Percentiles rank a stretch among this genome's conserved stretches.
phyloP scores from a whole-genome alignment of 2,329 filamentous ascomycete genomes.

The Hymenotorrendiella dingleyae region DNA sequence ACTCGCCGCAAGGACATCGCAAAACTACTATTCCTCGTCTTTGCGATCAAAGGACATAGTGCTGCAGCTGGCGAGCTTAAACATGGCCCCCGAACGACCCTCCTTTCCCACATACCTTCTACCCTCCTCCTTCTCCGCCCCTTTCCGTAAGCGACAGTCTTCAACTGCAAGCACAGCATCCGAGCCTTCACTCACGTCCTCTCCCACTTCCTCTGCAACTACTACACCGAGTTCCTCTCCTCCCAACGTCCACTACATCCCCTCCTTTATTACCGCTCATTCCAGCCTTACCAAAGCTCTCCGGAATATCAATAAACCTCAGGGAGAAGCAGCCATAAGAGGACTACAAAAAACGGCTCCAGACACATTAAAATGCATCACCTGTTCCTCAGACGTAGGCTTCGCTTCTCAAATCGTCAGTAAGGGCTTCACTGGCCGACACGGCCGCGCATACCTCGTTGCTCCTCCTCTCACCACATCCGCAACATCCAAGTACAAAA shows the following conservation, averaged over 20 bases:
- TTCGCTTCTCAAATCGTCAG: slow-evolving; percentile 56
- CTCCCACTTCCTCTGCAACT: slow-evolving; percentile 30
- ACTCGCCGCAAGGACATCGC: too few relatives aligned
- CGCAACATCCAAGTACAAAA: slow-evolving; percentile 11
- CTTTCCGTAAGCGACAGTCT: slow-evolving; percentile 35
- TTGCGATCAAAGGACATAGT: too few relatives aligned
- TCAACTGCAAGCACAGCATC: slow-evolving; percentile 28
- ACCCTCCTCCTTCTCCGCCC: slow-evolving; percentile 41
- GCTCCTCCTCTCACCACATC: slow-evolving; percentile 31
- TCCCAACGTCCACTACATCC: slow-evolving; percentile 11
- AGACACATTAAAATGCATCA: slow-evolving; percentile 52
- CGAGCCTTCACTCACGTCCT: slow-evolving; percentile 27
- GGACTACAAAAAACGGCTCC: slow-evolving; percentile 35
- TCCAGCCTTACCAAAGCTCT: slow-evolving; percentile 23
- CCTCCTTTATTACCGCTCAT: slow-evolving; percentile 9
- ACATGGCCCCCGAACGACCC: slow-evolving; percentile 21
- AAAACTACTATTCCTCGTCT: too few relatives aligned
- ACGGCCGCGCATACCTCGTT: slow-evolving; percentile 59
- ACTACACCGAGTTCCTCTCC: slow-evolving; percentile 24
- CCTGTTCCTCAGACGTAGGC: slow-evolving; percentile 56
- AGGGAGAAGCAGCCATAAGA: background rate
- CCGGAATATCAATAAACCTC: slow-evolving; percentile 21
- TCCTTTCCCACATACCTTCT: slow-evolving; percentile 47
- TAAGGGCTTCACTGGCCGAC: slow-evolving; percentile 60
- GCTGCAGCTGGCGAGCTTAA: too few relatives aligned